phyloP scores from a whole-genome alignment of 805 yeast genomes.

The Schwanniomyces occidentalis region DNA sequence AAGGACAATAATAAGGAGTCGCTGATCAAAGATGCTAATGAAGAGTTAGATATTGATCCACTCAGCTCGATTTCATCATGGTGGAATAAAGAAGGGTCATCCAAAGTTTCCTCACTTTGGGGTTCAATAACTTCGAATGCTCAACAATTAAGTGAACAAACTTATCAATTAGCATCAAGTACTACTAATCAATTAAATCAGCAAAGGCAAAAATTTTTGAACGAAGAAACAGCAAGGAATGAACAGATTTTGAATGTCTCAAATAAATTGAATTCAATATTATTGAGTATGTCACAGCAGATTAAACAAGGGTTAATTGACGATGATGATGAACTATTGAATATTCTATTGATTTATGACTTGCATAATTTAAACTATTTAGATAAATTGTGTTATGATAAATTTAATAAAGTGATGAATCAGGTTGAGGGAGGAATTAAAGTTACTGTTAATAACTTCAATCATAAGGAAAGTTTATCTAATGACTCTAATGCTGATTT shows the following conservation, averaged over 20 bases:
- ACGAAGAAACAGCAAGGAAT: slow-evolving; percentile 18
- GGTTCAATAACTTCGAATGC: slow-evolving; percentile 61
- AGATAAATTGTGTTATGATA: slow-evolving; percentile 47
- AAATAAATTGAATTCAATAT: slow-evolving; percentile 30
- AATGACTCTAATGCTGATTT: slow-evolving; percentile 43
- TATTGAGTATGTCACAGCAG: slow-evolving; percentile 40
- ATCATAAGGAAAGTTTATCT: slow-evolving; percentile 24
- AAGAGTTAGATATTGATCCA: slow-evolving; percentile 50
- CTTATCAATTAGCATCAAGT: slow-evolving; percentile 49
- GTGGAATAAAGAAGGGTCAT: slow-evolving; percentile 74
- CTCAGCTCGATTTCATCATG: slow-evolving; percentile 65
- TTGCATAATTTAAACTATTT: slow-evolving; percentile 52
- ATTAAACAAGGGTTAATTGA: slow-evolving; percentile 55
- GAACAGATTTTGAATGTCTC: slow-evolving; percentile 32
- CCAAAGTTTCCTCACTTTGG: slow-evolving; percentile 66
- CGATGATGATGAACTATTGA: slow-evolving; percentile 49
- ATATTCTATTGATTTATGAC: slow-evolving; percentile 59
- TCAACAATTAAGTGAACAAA: slow-evolving; percentile 47
- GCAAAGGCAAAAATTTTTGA: slow-evolving; percentile 37
- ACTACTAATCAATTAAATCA: slow-evolving; percentile 43
- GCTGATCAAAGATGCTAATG: slow-evolving; percentile 7
- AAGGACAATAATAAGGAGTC: slow-evolving; percentile 1
- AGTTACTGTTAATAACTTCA: slow-evolving; percentile 54
- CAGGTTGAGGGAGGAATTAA: slow-evolving; percentile 80
- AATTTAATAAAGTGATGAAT: slow-evolving; percentile 62